Conservation (phyloP, 352 stramenopile species). For the Thraustochytrium sp. region DNA sequence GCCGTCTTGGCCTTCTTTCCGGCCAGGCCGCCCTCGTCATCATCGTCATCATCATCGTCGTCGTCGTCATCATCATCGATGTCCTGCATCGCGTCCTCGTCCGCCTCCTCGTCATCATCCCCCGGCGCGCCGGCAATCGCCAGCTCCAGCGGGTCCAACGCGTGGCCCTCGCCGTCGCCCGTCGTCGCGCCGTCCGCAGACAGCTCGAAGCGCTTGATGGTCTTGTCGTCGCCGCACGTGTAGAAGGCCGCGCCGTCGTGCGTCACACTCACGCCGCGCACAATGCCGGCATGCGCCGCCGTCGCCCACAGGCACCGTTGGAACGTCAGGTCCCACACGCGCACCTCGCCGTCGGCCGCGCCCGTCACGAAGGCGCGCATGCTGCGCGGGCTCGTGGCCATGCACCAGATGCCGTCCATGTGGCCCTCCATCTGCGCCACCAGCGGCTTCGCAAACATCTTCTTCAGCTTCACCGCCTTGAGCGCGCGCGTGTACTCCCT, state of each 20-base stretch:
- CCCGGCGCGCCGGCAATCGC: neutral
- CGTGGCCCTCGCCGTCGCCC: slow-evolving; percentile 44
- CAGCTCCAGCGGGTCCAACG: too few species aligned
- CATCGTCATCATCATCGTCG: slow-evolving; percentile 15
- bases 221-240: slow-evolving; percentile 88
- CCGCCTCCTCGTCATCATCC: neutral
- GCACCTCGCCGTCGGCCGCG: slow-evolving; percentile 84
- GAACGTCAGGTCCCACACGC: slow-evolving; percentile 93
- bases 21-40: slow-evolving; percentile 1
- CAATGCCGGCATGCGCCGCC: slow-evolving; percentile 84
- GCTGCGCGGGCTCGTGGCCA: slow-evolving; percentile 79
- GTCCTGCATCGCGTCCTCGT: neutral
- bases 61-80: slow-evolving; percentile 13
- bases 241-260: slow-evolving; percentile 75
- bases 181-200: neutral
- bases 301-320: slow-evolving; percentile 85
- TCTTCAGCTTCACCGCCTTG: slow-evolving; percentile 95
- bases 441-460: slow-evolving; percentile 97
- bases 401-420: slow-evolving; percentile 86
- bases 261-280: slow-evolving; percentile 80
- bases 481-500: slow-evolving; percentile 92
- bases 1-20: neutral
- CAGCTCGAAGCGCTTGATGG: slow-evolving; percentile 82
- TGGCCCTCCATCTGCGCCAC: slow-evolving; percentile 93
- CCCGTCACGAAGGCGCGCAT: slow-evolving; percentile 70